Base-by-base conservation (phyloP, 768 basidiomycete species). In the Xerocomus spinulosus region DNA sequence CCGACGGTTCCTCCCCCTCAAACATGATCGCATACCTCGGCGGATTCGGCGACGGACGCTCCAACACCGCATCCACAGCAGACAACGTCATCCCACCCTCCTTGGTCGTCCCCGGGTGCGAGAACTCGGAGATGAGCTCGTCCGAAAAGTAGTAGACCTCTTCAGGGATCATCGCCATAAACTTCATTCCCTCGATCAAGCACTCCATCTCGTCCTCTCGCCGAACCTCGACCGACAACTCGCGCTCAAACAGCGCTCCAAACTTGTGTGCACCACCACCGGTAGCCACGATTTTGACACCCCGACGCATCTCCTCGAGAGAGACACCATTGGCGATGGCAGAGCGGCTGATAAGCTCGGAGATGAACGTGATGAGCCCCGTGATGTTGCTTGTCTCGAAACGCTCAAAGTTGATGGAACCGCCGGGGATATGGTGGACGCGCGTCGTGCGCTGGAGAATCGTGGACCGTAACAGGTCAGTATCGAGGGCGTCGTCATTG, bases 151-250 rank as follows among this genome's bases (percentile, higher is more conserved):
- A 97, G 72, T 98, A 99, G 24, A 91, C 95, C 71, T 99, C 96
- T 69, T 92, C 85, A 28, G 95, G 95, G 51, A 99, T 94, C 66
- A 88, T 83, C 29, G 87, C 87, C 67, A 98, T 87, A 71, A 99
- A 99, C 68, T 91, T 88, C 63, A 99, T 76, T 24, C 96, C 96
- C 58, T 92, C 86, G 56, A 97, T 98, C 63, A 98, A 70, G 60
- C 96, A 97, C 71, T 92, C 95, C 96, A 99, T 98, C 77, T 99
- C 96, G 66, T 98, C 96, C 69, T 98, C 95, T 48, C 86, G 70
- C 51, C 75, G 73, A 35, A 97, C 92, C 61, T 94, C 92, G 42
- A 98, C 90, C 23, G 76, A 81, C 13, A 97, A 72, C 53, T 80
- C 80, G 18, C 73, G 72, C 42, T 74, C 74, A 66, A 99, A 86